Evolutionary conservation across 345 rosid species (phyloP), one percentile per base, ranked within the genome.

Genomic region (Combretum micranthum): DNA sequence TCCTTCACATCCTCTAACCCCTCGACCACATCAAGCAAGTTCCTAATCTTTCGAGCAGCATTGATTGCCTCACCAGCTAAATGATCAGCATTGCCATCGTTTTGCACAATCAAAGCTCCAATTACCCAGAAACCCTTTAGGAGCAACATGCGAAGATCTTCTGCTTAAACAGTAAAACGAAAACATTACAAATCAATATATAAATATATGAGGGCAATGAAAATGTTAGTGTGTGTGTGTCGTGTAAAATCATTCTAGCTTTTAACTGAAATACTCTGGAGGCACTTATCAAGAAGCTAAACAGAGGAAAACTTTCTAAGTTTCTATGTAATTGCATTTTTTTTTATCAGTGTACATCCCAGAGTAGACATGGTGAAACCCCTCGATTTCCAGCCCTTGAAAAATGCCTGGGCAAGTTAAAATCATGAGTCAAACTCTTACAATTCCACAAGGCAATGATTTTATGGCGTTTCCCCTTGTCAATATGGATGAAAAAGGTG

Each of bases 111-210:
- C 50, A 92, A 51, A 4, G 85, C 88, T 47, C 98, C 98, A 61
- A 86, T 78, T 45, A 88, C 72, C 21, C 77, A 72, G 60, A 92
- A 92, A 50, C 98, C 98, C 65, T 78, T 78, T 48, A 75, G 42
- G 58, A 92, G 75, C 57, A 92, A 64, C 13, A 81, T 58, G 26
- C 81, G 79, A 9, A 88, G 73, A 71, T 84, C 90, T 56, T 83
- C 96, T 91, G 90, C 67, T 74, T 64, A 52, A 17, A 21, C 59
- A 23, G 39, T 18, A 45, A 51, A 19, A 64, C 61, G 37, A 51
- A 42, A 44, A 53, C 1, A 52, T 17, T 37, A 12, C 48, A 48
- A 50, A 14, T 21, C 9, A 11, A 58, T 22, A 20, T 32, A 20
- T 21, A 22, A 9, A 58, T 19, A 47, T 21, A 23, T 1, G 15